Conservation (phyloP, 345 rosid genomes). For the Brassica cretica region DNA sequence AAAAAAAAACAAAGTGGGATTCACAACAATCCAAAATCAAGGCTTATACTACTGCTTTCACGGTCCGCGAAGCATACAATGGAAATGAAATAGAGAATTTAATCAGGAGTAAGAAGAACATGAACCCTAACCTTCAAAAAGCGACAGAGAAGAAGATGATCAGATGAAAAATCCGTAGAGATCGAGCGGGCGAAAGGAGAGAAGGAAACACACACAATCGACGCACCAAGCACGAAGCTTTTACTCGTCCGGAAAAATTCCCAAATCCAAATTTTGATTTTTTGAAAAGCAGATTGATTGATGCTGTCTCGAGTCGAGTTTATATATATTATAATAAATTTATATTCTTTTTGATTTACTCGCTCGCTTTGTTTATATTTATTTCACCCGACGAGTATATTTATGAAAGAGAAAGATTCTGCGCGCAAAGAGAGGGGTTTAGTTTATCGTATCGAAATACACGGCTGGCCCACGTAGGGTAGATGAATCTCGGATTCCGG, state of each 20-base stretch:
- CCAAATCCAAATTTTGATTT: conserved; percentile 16
- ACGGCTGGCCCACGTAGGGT: background rate
- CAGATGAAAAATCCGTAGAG: background rate
- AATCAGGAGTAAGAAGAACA: background rate
- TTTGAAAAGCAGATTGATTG: conserved; percentile 16
- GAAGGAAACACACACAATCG: background rate
- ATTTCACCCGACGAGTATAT: background rate
- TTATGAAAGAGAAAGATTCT: conserved; percentile 32
- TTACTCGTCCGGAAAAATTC: conserved; percentile 17
- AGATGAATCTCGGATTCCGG: background rate
- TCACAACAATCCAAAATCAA: too few species aligned
- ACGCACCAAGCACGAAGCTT: conserved; percentile 22
- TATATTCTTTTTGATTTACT: conserved; percentile 22
- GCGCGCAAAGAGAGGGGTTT: background rate
- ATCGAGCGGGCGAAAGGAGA: background rate
- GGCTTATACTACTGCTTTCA: background rate
- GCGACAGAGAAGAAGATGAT: conserved; percentile 27
- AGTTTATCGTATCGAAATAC: background rate
- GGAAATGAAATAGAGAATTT: background rate
- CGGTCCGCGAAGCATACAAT: background rate
- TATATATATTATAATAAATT: background rate
- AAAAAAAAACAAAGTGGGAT: too few species aligned
- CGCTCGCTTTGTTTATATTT: background rate
- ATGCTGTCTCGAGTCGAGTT: conserved; percentile 10
- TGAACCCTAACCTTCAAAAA: conserved; percentile 27